A percentile compares a stretch with the other conserved stretches of the same genome.
These are phyloP conservation scores for Didymosphaeria variabile DNA, from an alignment of 2,329 filamentous ascomycete genomes.

Conservation along the genomic window DNA sequence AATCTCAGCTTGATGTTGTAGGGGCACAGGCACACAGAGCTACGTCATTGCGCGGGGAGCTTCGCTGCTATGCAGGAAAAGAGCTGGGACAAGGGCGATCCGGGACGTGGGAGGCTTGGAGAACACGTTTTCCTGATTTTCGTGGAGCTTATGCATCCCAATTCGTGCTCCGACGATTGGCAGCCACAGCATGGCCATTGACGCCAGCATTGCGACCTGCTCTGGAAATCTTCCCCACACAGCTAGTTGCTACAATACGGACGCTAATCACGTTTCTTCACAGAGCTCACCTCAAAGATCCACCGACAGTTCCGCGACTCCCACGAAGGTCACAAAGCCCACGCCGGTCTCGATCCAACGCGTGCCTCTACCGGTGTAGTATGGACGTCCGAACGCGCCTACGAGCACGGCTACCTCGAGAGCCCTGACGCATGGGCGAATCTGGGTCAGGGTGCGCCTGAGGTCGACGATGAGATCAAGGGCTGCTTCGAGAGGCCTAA, in stretches of 20 bases:
- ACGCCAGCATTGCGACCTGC: background rate
- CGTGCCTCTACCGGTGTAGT: slow-evolving; percentile 92
- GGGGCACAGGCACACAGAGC: background rate
- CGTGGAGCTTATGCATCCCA: background rate
- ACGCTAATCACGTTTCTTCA: slow-evolving; percentile 4
- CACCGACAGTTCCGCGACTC: slow-evolving; percentile 89
- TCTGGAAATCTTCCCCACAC: background rate
- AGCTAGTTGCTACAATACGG: background rate
- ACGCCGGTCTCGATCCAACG: slow-evolving; percentile 88
- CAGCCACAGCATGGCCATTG: background rate
- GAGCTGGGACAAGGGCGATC: background rate
- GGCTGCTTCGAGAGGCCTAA: slow-evolving; percentile 87
- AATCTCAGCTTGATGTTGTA: slow-evolving; percentile 15
- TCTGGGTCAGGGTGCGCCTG: slow-evolving; percentile 90
- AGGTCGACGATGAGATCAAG: slow-evolving; percentile 91
- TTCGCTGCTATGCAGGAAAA: slow-evolving; percentile 15
- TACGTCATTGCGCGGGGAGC: slow-evolving; percentile 3
- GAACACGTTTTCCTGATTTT: background rate
- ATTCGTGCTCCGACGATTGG: background rate
- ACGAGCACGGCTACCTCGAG: slow-evolving; percentile 87
- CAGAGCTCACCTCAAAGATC: slow-evolving; percentile 83
- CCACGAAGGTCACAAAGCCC: slow-evolving; percentile 89
- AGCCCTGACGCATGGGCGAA: slow-evolving; percentile 89
- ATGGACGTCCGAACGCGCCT: slow-evolving; percentile 88
- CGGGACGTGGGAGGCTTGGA: background rate